Conservation (phyloP, 306 rosid species). For the Benincasa hispida region DNA sequence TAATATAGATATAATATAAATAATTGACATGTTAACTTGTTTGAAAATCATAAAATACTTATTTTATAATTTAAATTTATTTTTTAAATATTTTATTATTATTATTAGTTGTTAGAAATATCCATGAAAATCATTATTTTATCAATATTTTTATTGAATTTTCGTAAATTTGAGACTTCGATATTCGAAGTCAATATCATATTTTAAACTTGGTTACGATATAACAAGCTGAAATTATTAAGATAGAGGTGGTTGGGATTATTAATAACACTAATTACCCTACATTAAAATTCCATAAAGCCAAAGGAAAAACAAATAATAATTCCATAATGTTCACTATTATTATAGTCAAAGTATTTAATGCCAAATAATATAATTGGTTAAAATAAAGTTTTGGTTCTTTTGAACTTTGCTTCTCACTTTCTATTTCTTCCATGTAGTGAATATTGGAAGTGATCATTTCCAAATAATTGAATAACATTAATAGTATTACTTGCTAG, state of each 20-base stretch:
- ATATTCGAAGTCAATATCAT: too few species aligned
- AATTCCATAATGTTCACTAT: not conserved
- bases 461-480: not conserved
- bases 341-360: not conserved
- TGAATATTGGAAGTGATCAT: not conserved
- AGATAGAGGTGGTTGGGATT: not conserved
- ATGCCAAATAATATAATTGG: not conserved
- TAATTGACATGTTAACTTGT: too few species aligned
- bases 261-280: not conserved
- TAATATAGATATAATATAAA: too few species aligned
- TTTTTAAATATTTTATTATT: too few species aligned
- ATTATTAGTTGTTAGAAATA: too few species aligned
- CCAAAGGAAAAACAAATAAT: not conserved
- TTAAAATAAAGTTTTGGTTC: not conserved
- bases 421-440: not conserved
- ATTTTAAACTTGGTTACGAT: too few species aligned
- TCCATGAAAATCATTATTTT: too few species aligned
- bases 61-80: too few species aligned
- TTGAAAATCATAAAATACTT: too few species aligned
- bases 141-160: too few species aligned
- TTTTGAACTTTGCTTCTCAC: not conserved
- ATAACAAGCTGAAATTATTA: not conserved
- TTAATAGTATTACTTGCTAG: not conserved
- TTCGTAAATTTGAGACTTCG: too few species aligned
- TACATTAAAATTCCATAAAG: not conserved